phyloP scores from a whole-genome alignment of 257 asterid species.

The Cynanchum wilfordii region DNA sequence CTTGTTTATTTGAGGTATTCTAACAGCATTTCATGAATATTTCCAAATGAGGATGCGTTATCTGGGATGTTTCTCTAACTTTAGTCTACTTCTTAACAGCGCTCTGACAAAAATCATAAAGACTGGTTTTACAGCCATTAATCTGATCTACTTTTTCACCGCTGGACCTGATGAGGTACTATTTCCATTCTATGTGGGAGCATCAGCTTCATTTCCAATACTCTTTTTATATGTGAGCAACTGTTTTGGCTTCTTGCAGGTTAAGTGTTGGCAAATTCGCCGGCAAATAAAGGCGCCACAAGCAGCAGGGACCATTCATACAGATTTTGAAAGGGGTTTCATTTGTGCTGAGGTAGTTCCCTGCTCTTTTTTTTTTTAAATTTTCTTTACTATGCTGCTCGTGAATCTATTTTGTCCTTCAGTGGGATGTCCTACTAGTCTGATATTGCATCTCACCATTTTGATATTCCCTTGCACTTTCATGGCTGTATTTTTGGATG shows the following conservation, averaged over 20 bases:
- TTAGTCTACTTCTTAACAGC: slow-evolving; percentile 42
- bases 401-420: not conserved
- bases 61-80: not conserved
- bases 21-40: not conserved
- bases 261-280: slow-evolving; percentile 98
- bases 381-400: not conserved
- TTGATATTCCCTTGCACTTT: not conserved
- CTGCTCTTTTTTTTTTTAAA: not conserved
- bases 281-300: slow-evolving; percentile 91
- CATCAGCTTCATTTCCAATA: not conserved
- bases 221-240: not conserved
- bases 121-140: slow-evolving; percentile 97
- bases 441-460: not conserved
- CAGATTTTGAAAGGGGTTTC: slow-evolving; percentile 95
- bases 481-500: not conserved
- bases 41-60: not conserved
- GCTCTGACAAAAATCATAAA: slow-evolving; percentile 89
- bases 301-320: slow-evolving; percentile 97
- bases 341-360: slow-evolving; percentile 88
- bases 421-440: not conserved
- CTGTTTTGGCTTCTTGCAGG: slow-evolving; percentile 42
- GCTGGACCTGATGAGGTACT: slow-evolving; percentile 99
- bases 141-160: slow-evolving; percentile 95
- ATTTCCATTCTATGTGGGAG: not conserved
- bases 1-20: not conserved